Base-by-base conservation (phyloP, 768 basidiomycete genomes). In the Scleroderma citrinum region DNA sequence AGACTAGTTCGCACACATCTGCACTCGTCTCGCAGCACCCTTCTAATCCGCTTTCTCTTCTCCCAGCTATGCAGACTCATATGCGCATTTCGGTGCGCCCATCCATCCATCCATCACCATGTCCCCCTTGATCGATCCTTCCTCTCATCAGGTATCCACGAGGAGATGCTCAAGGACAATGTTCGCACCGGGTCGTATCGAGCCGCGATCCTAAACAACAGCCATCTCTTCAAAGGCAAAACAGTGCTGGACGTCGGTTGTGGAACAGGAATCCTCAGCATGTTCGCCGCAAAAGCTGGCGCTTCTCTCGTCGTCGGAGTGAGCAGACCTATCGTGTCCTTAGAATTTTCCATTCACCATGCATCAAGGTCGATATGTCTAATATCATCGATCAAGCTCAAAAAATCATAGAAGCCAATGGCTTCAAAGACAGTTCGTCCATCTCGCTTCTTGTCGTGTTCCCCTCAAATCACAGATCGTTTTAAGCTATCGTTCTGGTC, bases 381-480 rank as follows among this genome's bases (percentile, higher is more conserved):
- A 99, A 99, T 73, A 99, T 99, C 71, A 90, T 98, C 69, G 96
- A 98, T 73, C 95, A 98, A 73, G 96, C 96, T 3, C 82, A 86
- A 74, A 95, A 92, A 70, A 99, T 99, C 55, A 83, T 98, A 56
- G 86, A 92, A 59, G 88, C 90, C 14, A 99, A 99, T 58, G 94
- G 94, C 43, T 97, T 97, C 77, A 83, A 85, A 71, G 87, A 96
- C 65, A 87, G 94, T 97, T 54, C 56, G 91, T 74, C n/a, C 36
- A 41, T 35, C 42, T n/a, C 19, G 41, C 44, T 38, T 29, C 5
- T 21, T 52, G 30, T 17, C 11, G 38, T 23, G 47, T 49, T 11
- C 23, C 30, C 47, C 47, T 44, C 42, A 53, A 37, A 21, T 46
- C 34, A 2, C 24, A 40, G 20, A 47, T 32, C 29, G 47, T 36